Evolutionary conservation across 352 stramenopile genomes (phyloP), one percentile per base, ranked within the genome.

Genomic region (Paralagenidium karlingii): DNA sequence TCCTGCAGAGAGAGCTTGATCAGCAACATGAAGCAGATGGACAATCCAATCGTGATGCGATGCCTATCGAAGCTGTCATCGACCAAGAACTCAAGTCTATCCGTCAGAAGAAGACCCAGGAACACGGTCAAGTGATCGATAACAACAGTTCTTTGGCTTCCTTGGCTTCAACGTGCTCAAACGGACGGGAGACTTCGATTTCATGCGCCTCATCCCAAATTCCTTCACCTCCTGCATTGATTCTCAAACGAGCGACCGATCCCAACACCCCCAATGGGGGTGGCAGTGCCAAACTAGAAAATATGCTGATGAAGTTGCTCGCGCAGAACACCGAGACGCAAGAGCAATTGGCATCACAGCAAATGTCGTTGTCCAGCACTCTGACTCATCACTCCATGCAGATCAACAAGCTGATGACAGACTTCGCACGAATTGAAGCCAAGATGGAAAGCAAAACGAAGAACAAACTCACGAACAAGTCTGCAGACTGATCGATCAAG

Each of bases 241-340:
- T n/a, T n/a, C n/a, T n/a, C n/a, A n/a, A n/a, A n/a, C n/a, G n/a
- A n/a, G n/a, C n/a, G n/a, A n/a, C n/a, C n/a, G n/a, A n/a, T n/a
- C n/a, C 1, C 36, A 47, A 36, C 21, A 24, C 13, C 11, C 8
- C 34, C 3, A 31, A 34, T 5, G 31, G 29, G 0, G 28, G 28
- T 15, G 49, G 24, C 5, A 48, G 54, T 26, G 53, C 68, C 32
- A 56, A 64, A 16, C 84, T 86, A 67, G 74, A 90, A 34, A 41
- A 67, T 30, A 55, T 90, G 12, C 65, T 88, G 11, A 83, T 90
- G 70, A 68, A 60, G 5, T 40, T 90, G 38, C 48, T 90, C 32
- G 81, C 68, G n/a, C 71, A 86, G 49, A 86, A 79, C 49, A 86
- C 67, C 0, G 69, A 86, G 56, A 86, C 77, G 29, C 77, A 88